Percentiles rank a stretch among this genome's conserved stretches.
Evolutionary conservation across 805 yeast genomes (phyloP).

Genomic region (Candida krabiensis): DNA sequence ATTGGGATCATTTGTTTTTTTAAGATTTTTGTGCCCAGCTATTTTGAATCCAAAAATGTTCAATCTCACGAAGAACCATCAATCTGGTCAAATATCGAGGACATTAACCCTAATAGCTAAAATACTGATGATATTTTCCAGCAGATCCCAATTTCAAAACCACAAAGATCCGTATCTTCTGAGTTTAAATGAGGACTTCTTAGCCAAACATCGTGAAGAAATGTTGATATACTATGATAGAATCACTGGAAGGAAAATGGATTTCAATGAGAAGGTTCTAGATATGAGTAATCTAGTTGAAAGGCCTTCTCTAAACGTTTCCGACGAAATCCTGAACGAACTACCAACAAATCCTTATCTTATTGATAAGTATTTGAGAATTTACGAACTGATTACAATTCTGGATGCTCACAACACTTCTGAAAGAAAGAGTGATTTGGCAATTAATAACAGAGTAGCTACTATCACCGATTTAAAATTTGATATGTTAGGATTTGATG

Average conservation of each 20-base stretch:
- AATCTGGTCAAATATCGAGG: slow-evolving; percentile 69
- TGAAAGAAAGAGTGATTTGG: slow-evolving; percentile 18
- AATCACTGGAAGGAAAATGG: slow-evolving; percentile 68
- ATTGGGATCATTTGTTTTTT: slow-evolving; percentile 77
- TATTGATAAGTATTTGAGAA: slow-evolving; percentile 62
- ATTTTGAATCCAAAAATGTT: slow-evolving; percentile 86
- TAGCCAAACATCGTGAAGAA: slow-evolving; percentile 56
- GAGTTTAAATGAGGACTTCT: slow-evolving; percentile 62
- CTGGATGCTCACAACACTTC: slow-evolving; percentile 29
- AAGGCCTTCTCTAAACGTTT: slow-evolving; percentile 56
- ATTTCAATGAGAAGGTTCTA: slow-evolving; percentile 54
- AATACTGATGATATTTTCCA: slow-evolving; percentile 74
- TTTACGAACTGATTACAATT: slow-evolving; percentile 56
- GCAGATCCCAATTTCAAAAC: slow-evolving; percentile 66
- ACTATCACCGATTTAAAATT: slow-evolving; percentile 28
- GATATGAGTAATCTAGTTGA: slow-evolving; percentile 57
- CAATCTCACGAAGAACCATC: slow-evolving; percentile 67
- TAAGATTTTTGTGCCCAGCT: slow-evolving; percentile 89
- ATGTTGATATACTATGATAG: slow-evolving; percentile 68
- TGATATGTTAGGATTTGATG: slow-evolving; percentile 46
- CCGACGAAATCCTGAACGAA: slow-evolving; percentile 53
- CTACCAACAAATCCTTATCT: slow-evolving; percentile 68
- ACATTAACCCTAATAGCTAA: slow-evolving; percentile 83
- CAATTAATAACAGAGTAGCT: slow-evolving; percentile 18
- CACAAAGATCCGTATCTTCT: slow-evolving; percentile 82